phyloP scores from a whole-genome alignment of 345 rosid genomes.

The Lumnitzera littorea region DNA sequence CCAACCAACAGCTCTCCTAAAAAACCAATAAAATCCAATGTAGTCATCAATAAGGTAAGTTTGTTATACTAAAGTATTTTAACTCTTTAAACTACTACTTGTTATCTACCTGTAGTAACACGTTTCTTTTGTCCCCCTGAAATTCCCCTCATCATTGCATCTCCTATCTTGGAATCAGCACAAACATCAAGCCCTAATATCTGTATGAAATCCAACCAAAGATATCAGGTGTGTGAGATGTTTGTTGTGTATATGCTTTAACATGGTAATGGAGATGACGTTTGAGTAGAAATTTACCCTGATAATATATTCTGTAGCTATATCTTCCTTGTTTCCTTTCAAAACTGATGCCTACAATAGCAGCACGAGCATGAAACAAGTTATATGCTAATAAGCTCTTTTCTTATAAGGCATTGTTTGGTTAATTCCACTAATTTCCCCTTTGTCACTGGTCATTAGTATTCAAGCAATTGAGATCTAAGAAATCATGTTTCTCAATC shows the following conservation, averaged over 20 bases:
- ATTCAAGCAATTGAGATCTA: too few species aligned
- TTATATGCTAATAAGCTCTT: not conserved
- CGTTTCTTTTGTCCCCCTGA: slow-evolving; percentile 18
- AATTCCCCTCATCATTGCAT: slow-evolving; percentile 13
- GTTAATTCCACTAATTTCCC: too few species aligned
- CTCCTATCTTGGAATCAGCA: slow-evolving; percentile 10
- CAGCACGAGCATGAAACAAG: too few species aligned
- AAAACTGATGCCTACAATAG: slow-evolving; percentile 8
- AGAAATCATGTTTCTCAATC: too few species aligned
- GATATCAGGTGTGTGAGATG: not conserved
- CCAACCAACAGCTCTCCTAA: slow-evolving; percentile 54
- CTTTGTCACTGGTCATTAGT: too few species aligned
- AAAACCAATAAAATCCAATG: slow-evolving; percentile 3
- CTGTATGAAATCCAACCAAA: slow-evolving; percentile 1
- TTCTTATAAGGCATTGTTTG: too few species aligned
- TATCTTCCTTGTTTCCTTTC: slow-evolving; percentile 9
- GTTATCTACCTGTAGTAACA: slow-evolving; percentile 9
- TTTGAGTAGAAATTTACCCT: slow-evolving; percentile 4
- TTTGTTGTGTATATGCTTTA: not conserved
- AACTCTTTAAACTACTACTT: too few species aligned
- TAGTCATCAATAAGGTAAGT: not conserved
- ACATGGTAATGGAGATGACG: not conserved
- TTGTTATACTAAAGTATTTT: too few species aligned
- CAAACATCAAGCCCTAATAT: slow-evolving; percentile 16
- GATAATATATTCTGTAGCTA: slow-evolving; percentile 9